Percentiles rank a stretch among this genome's conserved stretches.
These are phyloP conservation scores for Fusarium sp. DNA, from an alignment of 2,329 filamentous ascomycete genomes.

Conservation along the genomic window DNA sequence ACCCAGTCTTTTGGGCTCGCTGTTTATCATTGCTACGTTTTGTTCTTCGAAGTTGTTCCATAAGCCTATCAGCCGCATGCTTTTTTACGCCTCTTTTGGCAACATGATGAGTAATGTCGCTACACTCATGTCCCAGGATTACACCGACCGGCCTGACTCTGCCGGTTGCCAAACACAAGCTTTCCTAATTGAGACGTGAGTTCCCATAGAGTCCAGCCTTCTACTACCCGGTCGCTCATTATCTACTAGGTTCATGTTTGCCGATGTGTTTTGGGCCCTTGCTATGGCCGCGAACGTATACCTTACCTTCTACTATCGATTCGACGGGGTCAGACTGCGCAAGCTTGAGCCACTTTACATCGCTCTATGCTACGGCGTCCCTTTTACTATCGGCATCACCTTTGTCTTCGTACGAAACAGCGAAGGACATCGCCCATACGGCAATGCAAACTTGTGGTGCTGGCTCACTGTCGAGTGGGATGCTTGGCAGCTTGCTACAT, in stretches of 20 bases:
- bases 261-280: constrained; percentile 15
- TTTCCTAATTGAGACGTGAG: constrained; percentile 11
- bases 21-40: constrained; percentile 7
- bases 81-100: constrained; percentile 15
- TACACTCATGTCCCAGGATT: constrained; percentile 9
- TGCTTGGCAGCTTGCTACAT: constrained; percentile 23
- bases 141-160: neutral
- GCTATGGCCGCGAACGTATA: constrained; percentile 16
- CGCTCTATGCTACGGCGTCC: constrained; percentile 3
- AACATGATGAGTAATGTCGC: constrained; percentile 24
- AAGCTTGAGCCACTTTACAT: constrained; percentile 11
- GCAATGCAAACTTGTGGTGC: constrained; percentile 15
- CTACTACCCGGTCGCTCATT: neutral
- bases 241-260: constrained; percentile 12
- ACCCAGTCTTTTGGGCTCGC: constrained; percentile 7
- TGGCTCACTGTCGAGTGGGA: constrained; percentile 20
- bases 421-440: constrained; percentile 1
- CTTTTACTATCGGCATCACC: neutral
- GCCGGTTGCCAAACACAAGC: constrained; percentile 13
- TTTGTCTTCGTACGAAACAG: constrained; percentile 4
- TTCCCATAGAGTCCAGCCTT: too few species aligned
- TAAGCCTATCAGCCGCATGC: constrained; percentile 14
- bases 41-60: constrained; percentile 17
- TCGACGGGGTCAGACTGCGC: neutral
- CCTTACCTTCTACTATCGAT: constrained; percentile 15